These are phyloP conservation scores for Obba rivulosa DNA, from an alignment of 768 basidiomycete species.

Conservation along the genomic window DNA sequence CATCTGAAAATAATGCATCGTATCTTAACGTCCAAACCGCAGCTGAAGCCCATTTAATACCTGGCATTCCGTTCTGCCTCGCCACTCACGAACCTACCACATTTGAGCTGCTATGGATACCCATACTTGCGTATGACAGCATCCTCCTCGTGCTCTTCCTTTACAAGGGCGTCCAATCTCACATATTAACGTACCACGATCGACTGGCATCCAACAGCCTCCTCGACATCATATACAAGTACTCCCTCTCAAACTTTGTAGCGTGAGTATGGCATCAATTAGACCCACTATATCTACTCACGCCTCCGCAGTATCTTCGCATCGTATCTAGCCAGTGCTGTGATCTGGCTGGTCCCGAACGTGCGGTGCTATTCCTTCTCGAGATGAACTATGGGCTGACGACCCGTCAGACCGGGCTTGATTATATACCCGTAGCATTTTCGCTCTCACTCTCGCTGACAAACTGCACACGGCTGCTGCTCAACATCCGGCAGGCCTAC, in stretches of 20 bases:
- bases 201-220: constrained; percentile 6
- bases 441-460: constrained; percentile 25
- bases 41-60: constrained; percentile 9
- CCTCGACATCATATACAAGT: constrained; percentile 20
- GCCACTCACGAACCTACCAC: constrained; percentile 7
- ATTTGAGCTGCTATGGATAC: constrained; percentile 13
- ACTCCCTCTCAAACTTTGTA: constrained; percentile 21
- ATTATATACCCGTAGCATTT: constrained; percentile 25
- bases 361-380: constrained; percentile 11
- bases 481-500: constrained; percentile 28
- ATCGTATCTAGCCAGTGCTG: constrained; percentile 22
- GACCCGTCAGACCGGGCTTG: constrained; percentile 18
- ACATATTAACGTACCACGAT: background rate
- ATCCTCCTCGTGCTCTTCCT: constrained; percentile 22
- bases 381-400: background rate
- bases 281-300: background rate
- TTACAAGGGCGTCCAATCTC: constrained; percentile 15
- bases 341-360: constrained; percentile 23
- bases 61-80: constrained; percentile 17
- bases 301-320: constrained; percentile 21
- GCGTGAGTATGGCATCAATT: constrained; percentile 12
- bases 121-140: constrained; percentile 13
- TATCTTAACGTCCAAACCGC: background rate
- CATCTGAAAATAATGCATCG: background rate
- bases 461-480: constrained; percentile 25